Percentiles rank a stretch among this genome's conserved stretches.
These are phyloP conservation scores for Botrytis pseudocinerea DNA, from an alignment of 2,329 filamentous ascomycete genomes.

Conservation along the genomic window DNA sequence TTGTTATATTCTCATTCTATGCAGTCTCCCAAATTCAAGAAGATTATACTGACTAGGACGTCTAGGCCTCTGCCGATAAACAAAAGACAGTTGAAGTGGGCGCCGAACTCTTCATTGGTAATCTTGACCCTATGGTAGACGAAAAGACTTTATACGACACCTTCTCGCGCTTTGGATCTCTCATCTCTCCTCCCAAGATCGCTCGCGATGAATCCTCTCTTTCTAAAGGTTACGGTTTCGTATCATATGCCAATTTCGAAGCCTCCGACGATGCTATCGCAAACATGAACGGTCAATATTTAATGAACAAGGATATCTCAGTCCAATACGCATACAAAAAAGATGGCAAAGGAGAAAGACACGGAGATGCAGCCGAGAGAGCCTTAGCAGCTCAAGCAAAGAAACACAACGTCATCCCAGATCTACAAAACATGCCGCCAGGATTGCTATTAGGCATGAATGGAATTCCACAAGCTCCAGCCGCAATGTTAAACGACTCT, in stretches of 20 bases:
- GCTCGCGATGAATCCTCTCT: constrained; percentile 85
- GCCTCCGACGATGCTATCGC: constrained; percentile 86
- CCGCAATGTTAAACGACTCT: constrained; percentile 42
- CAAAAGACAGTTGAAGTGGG: constrained; percentile 91
- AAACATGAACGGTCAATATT: constrained; percentile 93
- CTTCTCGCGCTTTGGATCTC: constrained; percentile 85
- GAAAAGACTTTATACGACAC: constrained; percentile 96
- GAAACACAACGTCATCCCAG: constrained; percentile 87
- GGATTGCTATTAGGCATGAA: constrained; percentile 42
- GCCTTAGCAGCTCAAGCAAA: constrained; percentile 89
- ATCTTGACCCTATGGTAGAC: constrained; percentile 90
- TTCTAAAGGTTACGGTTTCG: constrained; percentile 94
- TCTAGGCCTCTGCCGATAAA: constrained; percentile 77
- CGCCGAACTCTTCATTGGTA: constrained; percentile 95
- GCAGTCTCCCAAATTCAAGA: background rate
- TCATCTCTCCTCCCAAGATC: constrained; percentile 84
- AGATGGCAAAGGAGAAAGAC: constrained; percentile 93
- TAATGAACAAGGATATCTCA: constrained; percentile 94
- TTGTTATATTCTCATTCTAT: constrained; percentile 37
- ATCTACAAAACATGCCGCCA: constrained; percentile 47
- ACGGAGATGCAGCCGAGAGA: constrained; percentile 91
- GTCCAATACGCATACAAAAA: constrained; percentile 99
- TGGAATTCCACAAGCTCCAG: constrained; percentile 45
- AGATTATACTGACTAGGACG: background rate
- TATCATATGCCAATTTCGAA: constrained; percentile 91